These are phyloP conservation scores for Physocladia obscura DNA, from an alignment of 192 early-diverging fungal genomes.

Conservation along the genomic window DNA sequence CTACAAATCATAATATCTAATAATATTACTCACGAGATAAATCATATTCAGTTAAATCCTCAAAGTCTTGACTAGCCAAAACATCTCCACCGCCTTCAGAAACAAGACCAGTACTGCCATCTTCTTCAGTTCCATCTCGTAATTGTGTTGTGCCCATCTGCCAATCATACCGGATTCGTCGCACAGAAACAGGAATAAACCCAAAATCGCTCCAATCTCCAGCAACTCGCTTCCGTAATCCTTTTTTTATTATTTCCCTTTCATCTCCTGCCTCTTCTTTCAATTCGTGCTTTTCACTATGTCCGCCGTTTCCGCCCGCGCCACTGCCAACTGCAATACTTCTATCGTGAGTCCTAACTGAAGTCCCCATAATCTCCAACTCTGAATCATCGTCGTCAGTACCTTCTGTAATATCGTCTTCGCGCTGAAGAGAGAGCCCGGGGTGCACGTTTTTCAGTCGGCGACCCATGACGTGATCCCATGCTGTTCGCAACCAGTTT, in stretches of 20 bases:
- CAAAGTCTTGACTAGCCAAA: conserved; percentile 25
- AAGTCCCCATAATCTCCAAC: conserved; percentile 17
- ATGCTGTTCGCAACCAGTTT: conserved; percentile 50
- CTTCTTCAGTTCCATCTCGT: too few relatives aligned
- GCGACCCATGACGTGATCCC: conserved; percentile 36
- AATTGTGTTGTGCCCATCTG: conserved; percentile 21
- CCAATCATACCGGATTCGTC: conserved; percentile 38
- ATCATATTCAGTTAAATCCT: conserved; percentile 24
- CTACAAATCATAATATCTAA: not conserved
- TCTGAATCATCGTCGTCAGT: conserved; percentile 4
- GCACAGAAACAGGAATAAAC: conserved; percentile 31
- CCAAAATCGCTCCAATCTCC: conserved; percentile 34
- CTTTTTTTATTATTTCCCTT: not conserved
- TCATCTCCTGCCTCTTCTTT: not conserved
- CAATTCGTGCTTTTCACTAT: not conserved
- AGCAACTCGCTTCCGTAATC: conserved; percentile 11
- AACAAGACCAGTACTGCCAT: too few relatives aligned
- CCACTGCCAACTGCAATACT: conserved; percentile 8
- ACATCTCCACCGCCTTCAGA: conserved; percentile 16
- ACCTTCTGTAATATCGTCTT: not conserved
- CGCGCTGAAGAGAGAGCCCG: not conserved
- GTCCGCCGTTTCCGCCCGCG: not conserved
- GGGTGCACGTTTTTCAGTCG: conserved; percentile 14
- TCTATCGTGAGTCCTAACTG: too few relatives aligned
- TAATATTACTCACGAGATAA: conserved; percentile 10